Evolutionary conservation across 495 filamentous ascomycete genomes (phyloP), one percentile per base, ranked within the genome.

Genomic region (Penicillium longicatenatum): DNA sequence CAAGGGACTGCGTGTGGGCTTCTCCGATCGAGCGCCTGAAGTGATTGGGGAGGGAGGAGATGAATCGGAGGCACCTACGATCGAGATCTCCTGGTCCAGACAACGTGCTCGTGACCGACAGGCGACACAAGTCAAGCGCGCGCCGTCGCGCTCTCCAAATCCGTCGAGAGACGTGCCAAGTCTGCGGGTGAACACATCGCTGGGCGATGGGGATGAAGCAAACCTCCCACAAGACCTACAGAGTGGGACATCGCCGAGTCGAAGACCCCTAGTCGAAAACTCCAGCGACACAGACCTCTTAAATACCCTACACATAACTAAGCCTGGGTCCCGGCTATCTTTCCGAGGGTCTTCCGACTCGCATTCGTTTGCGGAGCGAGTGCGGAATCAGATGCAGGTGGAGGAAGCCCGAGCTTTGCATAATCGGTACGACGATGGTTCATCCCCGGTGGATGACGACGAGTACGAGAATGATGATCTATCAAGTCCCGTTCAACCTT

Each of bases 11-110:
- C 70, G 70, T 17, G 91, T 96, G n/a, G 81, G 78, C 43, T 97
- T 96, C 65, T 82, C 74, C 8, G 78, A 87, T 49, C 78, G 71
- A 20, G 74, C 75, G 55, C 90, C 91, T 16, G 89, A 90, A 35
- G 66, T 95, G 49, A 95, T 97, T 70, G 92, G 92, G 22, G 84
- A 90, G 64, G 92, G 92, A 21, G 92, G 92, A 14, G 92, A 96
- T 70, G 91, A 95, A 59, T 84, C 87, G 42, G 86, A 89, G 37
- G 70, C 75, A 4, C 87, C 89, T 6, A 81, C 85, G 0, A 76
- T 83, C 19, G 89, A 93, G 63, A 86, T 96, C 17, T 84, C 82
- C 0, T 77, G 72, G 62, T 70, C 63, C 48, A 78, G 78, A 50
- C 78, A 79, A 61, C 75, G 74, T 49, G 64, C 75, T 17, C 77